phyloP scores from a whole-genome alignment of 371 early-diverging fungal species.

The Mucor circinelloides region DNA sequence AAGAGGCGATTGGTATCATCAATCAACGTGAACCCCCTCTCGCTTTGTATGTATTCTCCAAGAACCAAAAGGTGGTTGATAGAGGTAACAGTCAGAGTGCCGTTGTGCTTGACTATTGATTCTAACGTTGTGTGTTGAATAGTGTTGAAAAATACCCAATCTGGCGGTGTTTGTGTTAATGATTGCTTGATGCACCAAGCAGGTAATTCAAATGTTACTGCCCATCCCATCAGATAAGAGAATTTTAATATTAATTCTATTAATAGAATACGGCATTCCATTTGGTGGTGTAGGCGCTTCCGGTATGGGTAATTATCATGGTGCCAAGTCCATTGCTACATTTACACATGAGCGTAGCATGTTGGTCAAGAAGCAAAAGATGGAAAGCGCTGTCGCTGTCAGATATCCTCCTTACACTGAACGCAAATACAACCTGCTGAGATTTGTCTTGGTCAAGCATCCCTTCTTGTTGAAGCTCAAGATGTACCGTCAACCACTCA shows the following conservation, averaged over 20 bases:
- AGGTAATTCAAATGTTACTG: constrained; percentile 30
- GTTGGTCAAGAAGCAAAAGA: constrained; percentile 50
- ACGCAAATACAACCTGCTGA: constrained; percentile 35
- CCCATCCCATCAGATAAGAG: not conserved
- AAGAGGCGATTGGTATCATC: constrained; percentile 75
- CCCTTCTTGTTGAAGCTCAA: constrained; percentile 35
- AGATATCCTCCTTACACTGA: constrained; percentile 68
- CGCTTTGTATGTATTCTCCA: constrained; percentile 68
- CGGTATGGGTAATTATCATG: constrained; percentile 91
- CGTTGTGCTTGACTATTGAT: not conserved
- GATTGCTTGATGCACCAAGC: constrained; percentile 75
- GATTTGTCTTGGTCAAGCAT: constrained; percentile 37
- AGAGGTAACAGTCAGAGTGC: constrained; percentile 18
- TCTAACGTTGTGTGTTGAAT: constrained; percentile 1
- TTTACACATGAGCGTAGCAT: constrained; percentile 75
- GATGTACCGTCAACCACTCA: constrained; percentile 18
- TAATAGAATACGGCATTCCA: constrained; percentile 65
- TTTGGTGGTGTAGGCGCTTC: constrained; percentile 94
- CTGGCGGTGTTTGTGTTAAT: constrained; percentile 82
- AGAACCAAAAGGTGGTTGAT: constrained; percentile 37
- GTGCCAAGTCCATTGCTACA: constrained; percentile 70
- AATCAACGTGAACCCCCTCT: constrained; percentile 69
- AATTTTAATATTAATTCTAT: not conserved
- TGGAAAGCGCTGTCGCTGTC: constrained; percentile 39
- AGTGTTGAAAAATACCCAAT: constrained; percentile 65